Evolutionary conservation across 2,329 filamentous ascomycete species (phyloP), one percentile per base, ranked within the genome.

Genomic region (Tetracladium maxilliforme): DNA sequence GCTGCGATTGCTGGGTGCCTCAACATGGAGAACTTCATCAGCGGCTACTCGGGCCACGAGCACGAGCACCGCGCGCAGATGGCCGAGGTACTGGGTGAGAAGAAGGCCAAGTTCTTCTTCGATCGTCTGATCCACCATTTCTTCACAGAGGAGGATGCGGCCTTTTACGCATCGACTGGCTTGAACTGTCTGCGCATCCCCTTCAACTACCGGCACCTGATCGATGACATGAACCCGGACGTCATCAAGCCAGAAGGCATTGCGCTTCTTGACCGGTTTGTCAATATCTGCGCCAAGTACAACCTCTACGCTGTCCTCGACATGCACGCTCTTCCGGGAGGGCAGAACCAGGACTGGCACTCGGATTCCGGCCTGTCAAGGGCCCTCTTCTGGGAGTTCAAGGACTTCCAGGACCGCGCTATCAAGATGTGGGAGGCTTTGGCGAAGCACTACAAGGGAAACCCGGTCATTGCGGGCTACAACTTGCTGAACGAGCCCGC

Each of bases 11-110:
- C 44, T 16, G 42, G 41, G 16, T 38, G 38, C 28, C 37, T 41
- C 29, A 42, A 43, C 29, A 67, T 67, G 61, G 64, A 70, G 42
- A 71, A 70, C 41, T 72, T 72, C 51, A 71, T 73, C 33, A 69
- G 62, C 2, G 69, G 69, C n/a, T 73, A 61, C 30, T 52, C 65
- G 8, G 69, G 64, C 11, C 62, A 68, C 25, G 69, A 73, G 38
- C 52, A 52, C 13, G 55, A 70, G 31, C 61, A 68, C 31, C 60
- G 66, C 7, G 54, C 54, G 3, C 57, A 63, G 2, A 56, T 72
- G 45, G 47, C 57, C 1, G 50, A 58, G 27, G 60, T 64, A 1
- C 47, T 72, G 0, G 68, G 68, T 1, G 38, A 56, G 23, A 56
- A 70, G 24, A 70, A 67, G 36, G 60, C 63, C 24, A 53, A 68